A percentile compares a stretch with the other conserved stretches of the same genome.
Conservation (phyloP, 371 early-diverging fungal genomes). For the Mortierella sp. region DNA sequence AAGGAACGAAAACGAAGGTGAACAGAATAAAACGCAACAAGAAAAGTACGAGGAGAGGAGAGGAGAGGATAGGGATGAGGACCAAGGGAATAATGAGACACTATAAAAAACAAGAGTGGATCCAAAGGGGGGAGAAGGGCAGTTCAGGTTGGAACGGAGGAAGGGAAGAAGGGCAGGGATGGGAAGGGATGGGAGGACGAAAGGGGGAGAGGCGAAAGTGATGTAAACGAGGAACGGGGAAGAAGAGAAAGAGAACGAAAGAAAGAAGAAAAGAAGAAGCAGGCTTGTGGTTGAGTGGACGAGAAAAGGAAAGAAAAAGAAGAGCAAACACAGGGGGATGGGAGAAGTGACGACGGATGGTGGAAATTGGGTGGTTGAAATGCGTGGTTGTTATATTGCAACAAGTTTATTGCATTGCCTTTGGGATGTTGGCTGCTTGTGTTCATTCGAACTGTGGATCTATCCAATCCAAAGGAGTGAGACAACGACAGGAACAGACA, state of each 20-base stretch:
- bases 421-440: too few relatives aligned
- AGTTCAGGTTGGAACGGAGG: not conserved
- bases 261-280: not conserved
- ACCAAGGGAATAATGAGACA: not conserved
- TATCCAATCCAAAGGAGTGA: too few relatives aligned
- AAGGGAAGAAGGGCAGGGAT: not conserved
- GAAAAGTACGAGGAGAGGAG: slow-evolving; percentile 9
- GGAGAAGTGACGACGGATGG: not conserved
- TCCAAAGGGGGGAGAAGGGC: not conserved
- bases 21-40: not conserved
- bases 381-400: too few relatives aligned
- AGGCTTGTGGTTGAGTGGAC: not conserved
- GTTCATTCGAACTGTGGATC: too few relatives aligned
- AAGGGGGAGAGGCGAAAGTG: not conserved
- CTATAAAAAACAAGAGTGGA: not conserved
- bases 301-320: not conserved
- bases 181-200: not conserved
- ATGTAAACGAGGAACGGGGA: not conserved
- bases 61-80: not conserved
- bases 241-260: not conserved
- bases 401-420: too few relatives aligned
- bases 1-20: not conserved
- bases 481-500: too few relatives aligned
- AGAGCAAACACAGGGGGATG: not conserved
- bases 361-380: too few relatives aligned